These are phyloP conservation scores for Saccharum spontaneum DNA, from an alignment of 176 grass and related monocot genomes.

Conservation along the genomic window DNA sequence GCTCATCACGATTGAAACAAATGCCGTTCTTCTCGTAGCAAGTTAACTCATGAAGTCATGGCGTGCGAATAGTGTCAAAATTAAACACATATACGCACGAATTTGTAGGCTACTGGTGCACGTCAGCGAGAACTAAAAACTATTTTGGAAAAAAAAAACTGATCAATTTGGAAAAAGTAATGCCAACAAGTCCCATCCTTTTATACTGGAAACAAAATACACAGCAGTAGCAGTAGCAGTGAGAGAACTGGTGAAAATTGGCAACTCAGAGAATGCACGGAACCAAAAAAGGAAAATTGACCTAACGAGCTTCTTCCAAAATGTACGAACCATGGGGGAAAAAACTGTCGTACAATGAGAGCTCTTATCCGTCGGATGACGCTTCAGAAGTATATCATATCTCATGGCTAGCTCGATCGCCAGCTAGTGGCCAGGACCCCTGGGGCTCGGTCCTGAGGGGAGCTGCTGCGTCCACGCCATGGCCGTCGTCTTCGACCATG, in stretches of 20 bases:
- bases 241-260: background rate
- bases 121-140: no score
- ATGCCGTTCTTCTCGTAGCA: no score
- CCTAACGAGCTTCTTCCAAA: conserved; percentile 38
- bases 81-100: no score
- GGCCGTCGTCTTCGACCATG: conserved; percentile 19
- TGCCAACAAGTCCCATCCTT: background rate
- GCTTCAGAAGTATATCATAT: background rate
- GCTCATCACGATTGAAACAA: no score
- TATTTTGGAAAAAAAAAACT: no score
- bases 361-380: conserved; percentile 12
- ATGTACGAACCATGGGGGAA: conserved; percentile 18
- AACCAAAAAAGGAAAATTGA: background rate
- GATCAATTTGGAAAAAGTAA: no score
- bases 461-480: conserved; percentile 53
- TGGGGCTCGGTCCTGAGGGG: conserved; percentile 39
- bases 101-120: no score
- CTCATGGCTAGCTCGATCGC: background rate
- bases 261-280: background rate
- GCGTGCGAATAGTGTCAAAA: no score
- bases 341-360: conserved; percentile 42
- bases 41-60: no score
- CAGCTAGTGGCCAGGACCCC: conserved; percentile 46
- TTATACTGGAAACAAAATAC: background rate
- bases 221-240: background rate